These are phyloP conservation scores for Fusarium secorum DNA, from an alignment of 2,329 filamentous ascomycete species.

Conservation along the genomic window DNA sequence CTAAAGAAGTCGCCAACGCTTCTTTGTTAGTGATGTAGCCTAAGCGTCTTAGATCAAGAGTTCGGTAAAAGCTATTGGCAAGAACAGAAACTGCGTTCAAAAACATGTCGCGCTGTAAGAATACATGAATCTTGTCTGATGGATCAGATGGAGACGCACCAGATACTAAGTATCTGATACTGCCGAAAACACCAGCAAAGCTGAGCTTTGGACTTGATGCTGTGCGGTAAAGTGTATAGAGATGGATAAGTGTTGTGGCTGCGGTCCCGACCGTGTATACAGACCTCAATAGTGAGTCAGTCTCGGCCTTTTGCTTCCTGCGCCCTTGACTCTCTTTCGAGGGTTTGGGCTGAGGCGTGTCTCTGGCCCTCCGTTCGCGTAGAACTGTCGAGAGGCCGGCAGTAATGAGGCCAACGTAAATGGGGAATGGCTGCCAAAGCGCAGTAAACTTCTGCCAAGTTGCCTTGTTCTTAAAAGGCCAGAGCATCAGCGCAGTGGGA, in stretches of 20 bases:
- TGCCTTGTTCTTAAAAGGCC: background rate
- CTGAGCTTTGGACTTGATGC: background rate
- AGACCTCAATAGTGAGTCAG: background rate
- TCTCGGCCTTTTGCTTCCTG: background rate
- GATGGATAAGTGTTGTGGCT: background rate
- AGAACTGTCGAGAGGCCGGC: fast-evolving
- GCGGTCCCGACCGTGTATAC: background rate
- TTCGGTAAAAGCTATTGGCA: background rate
- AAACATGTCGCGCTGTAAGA: constrained; percentile 6
- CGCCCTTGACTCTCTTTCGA: fast-evolving
- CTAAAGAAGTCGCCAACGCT: background rate
- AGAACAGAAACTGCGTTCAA: background rate
- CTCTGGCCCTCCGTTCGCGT: fast-evolving
- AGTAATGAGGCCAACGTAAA: background rate
- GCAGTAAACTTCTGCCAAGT: background rate
- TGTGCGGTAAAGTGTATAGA: background rate
- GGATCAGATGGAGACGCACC: fast-evolving
- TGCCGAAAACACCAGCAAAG: background rate
- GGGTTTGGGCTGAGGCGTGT: background rate
- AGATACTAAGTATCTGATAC: background rate
- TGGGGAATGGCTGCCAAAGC: background rate
- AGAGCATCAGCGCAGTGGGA: background rate
- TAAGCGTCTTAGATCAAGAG: background rate
- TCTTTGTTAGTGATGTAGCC: background rate
- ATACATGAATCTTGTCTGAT: background rate